Base-by-base conservation (phyloP, 2,329 filamentous ascomycete genomes). In the Neopestalotiopsis rosae region DNA sequence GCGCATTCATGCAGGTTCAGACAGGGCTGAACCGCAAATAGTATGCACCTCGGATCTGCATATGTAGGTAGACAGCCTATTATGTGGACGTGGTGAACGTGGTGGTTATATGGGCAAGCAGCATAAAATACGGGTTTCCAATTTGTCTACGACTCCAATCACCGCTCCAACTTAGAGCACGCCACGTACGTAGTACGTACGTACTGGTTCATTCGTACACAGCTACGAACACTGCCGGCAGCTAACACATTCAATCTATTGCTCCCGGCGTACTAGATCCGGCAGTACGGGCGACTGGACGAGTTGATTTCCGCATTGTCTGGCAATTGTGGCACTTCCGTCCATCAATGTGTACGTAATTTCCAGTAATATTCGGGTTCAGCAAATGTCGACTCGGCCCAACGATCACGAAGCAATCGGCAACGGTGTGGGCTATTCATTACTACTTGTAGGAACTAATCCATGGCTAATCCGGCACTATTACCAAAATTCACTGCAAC, bases 391-490 rank as follows among this genome's bases (percentile, higher is more conserved):
- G 20, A 52, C n/a, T 52, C 45, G 45, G 45, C n/a, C 9, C 45
- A 52, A 52, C 45, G 45, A 52, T 52, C 45, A 52, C 45, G 30
- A 59, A 30, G 30, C 57, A 59, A 34, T 34, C 57, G 57, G 57
- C 24, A 59, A 34, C 57, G 57, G 57, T 59, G 57, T 59, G 57
- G 57, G 30, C 57, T 59, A 10, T n/a, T 30, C 57, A 59, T 59
- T 34, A 59, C 13, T 59, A 30, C 57, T 52, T 52, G 30, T 40
- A 40, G 32, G 30, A 32, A 38, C 40, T 64, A 64, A 49, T 13
- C 20, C 42, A 32, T 34, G 40, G 20, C 61, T 64, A 64, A 64
- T 14, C 20, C 28, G 38, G 42, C 38, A 32, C 61, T 64, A 64
- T 64, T 45, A 64, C 61, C 61, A 24, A 64, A 34, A 28, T 49